Conservation (phyloP, 768 basidiomycete species). For the Serendipita sp. region DNA sequence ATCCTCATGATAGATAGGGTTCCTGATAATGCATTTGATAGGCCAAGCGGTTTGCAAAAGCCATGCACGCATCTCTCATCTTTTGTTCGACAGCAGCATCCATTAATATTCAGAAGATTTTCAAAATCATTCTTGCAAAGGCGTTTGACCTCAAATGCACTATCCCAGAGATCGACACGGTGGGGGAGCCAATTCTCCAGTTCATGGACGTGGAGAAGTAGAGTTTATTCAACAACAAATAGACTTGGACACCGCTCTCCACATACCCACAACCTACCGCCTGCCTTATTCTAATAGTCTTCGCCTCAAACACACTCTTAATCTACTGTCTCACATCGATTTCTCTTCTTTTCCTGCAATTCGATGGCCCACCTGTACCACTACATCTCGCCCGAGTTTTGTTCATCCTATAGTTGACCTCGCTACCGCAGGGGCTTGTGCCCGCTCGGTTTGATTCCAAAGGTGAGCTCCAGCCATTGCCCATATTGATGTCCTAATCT, state of each 20-base stretch:
- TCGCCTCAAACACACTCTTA: no score
- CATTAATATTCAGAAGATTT: slow-evolving; percentile 99
- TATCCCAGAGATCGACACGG: slow-evolving; percentile 92
- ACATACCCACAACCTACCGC: neutral
- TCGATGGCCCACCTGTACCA: no score
- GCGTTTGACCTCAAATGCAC: slow-evolving; percentile 98
- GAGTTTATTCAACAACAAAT: neutral
- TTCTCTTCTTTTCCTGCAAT: no score
- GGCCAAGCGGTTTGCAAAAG: slow-evolving; percentile 96
- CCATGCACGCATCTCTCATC: slow-evolving; percentile 99
- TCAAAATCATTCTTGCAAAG: slow-evolving; percentile 93
- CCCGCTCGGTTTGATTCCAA: no score
- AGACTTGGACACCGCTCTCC: neutral
- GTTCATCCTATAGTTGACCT: no score
- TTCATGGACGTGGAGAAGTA: slow-evolving; percentile 54
- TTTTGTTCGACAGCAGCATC: slow-evolving; percentile 98
- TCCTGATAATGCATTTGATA: slow-evolving; percentile 16
- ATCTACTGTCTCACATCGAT: no score
- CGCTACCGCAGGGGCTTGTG: no score
- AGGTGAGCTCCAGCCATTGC: no score
- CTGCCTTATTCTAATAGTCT: neutral
- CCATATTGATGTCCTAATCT: no score
- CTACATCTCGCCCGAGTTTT: no score
- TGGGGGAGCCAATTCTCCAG: slow-evolving; percentile 87
- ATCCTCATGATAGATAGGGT: neutral